These are phyloP conservation scores for Sicyos edulis DNA, from an alignment of 306 rosid genomes.

Conservation along the genomic window DNA sequence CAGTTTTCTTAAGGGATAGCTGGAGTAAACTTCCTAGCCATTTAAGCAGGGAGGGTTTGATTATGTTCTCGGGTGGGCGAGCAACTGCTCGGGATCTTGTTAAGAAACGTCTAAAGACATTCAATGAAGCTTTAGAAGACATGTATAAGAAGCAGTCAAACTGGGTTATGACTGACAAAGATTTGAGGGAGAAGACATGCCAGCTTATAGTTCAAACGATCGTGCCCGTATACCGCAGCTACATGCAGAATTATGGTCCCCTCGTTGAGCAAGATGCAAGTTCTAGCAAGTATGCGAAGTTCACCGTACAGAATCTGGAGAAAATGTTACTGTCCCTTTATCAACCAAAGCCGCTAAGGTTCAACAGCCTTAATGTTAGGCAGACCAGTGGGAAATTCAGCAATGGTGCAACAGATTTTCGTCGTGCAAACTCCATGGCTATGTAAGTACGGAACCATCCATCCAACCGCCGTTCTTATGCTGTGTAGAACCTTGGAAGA, in stretches of 20 bases:
- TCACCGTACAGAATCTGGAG: conserved; percentile 81
- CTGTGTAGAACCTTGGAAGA: conserved; percentile 15
- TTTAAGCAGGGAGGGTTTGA: conserved; percentile 90
- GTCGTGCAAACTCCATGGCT: conserved; percentile 76
- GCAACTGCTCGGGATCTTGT: conserved; percentile 99
- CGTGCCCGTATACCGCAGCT: conserved; percentile 96
- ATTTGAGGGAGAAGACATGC: conserved; percentile 85
- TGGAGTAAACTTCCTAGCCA: conserved; percentile 96
- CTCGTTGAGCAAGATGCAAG: conserved; percentile 89
- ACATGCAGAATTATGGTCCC: conserved; percentile 98
- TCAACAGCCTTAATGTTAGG: conserved; percentile 65
- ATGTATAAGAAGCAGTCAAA: conserved; percentile 65
- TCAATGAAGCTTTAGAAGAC: conserved; percentile 51
- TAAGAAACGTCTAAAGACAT: conserved; percentile 52
- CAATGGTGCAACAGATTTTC: conserved; percentile 55
- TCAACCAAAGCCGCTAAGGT: conserved; percentile 70
- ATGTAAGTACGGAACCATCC: conserved; percentile 32
- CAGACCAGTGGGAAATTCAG: conserved; percentile 63
- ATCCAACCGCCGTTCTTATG: conserved; percentile 16
- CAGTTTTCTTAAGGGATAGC: conserved; percentile 66
- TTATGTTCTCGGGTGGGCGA: conserved; percentile 90
- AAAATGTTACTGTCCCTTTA: conserved; percentile 72
- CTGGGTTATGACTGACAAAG: conserved; percentile 68
- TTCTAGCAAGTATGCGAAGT: conserved; percentile 76
- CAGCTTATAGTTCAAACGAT: conserved; percentile 85